phyloP scores from a whole-genome alignment of 768 basidiomycete species.

The Xanthoconium stramineum region DNA sequence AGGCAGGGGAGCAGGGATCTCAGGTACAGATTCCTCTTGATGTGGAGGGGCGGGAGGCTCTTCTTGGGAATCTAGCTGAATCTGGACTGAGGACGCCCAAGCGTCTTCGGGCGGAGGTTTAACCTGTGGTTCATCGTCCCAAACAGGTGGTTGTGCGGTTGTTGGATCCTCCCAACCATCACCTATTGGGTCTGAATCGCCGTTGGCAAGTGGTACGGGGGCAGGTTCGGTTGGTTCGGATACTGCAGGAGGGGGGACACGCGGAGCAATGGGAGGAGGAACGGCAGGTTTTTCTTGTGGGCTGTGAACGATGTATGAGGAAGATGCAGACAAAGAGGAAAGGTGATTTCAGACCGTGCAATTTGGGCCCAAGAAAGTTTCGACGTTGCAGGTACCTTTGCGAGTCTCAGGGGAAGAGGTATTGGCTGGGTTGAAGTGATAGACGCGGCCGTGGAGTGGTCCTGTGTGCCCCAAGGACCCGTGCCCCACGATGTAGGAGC shows the following conservation, averaged over 20 bases:
- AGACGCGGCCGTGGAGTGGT: conserved; percentile 36
- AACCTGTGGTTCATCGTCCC: conserved; percentile 65
- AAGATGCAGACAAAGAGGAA: background rate
- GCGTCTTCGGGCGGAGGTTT: conserved; percentile 33
- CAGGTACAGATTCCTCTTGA: conserved; percentile 34
- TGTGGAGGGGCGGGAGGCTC: conserved; percentile 19
- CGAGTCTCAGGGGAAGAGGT: conserved; percentile 25
- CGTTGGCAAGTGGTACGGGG: conserved; percentile 27
- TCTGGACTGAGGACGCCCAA: conserved; percentile 32
- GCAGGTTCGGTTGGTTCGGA: conserved; percentile 25
- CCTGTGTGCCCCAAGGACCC: conserved; percentile 32
- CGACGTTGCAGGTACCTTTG: conserved; percentile 64
- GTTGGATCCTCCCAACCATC: conserved; percentile 72
- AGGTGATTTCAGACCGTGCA: conserved; percentile 44
- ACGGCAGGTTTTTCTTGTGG: conserved; percentile 63
- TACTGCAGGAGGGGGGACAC: conserved; percentile 11
- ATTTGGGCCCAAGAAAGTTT: conserved; percentile 87
- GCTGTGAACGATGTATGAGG: conserved; percentile 32
- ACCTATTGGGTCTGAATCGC: conserved; percentile 34
- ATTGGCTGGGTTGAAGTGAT: conserved; percentile 13
- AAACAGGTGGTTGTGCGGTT: conserved; percentile 61
- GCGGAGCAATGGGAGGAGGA: conserved; percentile 29
- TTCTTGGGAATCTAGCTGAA: conserved; percentile 19
- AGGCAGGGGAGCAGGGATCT: conserved; percentile 15
- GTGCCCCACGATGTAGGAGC: conserved; percentile 33